These are phyloP conservation scores for Gillenia trifoliata DNA, from an alignment of 306 rosid species.

Conservation along the genomic window DNA sequence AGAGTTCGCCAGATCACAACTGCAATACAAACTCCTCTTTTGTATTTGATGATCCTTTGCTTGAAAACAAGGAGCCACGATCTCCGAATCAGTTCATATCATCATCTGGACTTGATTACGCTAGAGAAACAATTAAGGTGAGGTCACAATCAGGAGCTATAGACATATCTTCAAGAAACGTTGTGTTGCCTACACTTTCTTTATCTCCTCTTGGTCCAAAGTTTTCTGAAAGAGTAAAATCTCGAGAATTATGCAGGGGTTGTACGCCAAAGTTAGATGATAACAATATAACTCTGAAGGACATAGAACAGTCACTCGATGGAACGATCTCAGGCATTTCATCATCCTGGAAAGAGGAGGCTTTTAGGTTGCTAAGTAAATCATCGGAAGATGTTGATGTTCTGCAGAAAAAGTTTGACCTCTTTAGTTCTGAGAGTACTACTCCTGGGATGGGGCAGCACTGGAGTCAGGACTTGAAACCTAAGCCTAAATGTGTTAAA, in stretches of 20 bases:
- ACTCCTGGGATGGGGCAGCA: constrained; percentile 25
- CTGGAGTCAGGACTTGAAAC: constrained; percentile 35
- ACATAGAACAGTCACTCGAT: constrained; percentile 39
- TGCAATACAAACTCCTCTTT: constrained; percentile 21
- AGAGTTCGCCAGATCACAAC: constrained; percentile 26
- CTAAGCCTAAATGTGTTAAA: constrained; percentile 35
- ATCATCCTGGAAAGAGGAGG: constrained; percentile 25
- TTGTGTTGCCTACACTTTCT: constrained; percentile 39
- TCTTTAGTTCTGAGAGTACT: constrained; percentile 30
- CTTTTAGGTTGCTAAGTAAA: constrained; percentile 20
- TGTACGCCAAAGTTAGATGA: constrained; percentile 26
- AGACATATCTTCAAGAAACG: constrained; percentile 33
- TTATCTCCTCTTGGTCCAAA: constrained; percentile 72
- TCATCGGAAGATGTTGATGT: constrained; percentile 28
- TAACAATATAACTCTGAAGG: constrained; percentile 33
- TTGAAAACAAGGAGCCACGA: constrained; percentile 26
- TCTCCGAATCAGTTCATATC: constrained; percentile 23
- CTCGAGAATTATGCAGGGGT: constrained; percentile 19
- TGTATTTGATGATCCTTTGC: constrained; percentile 26
- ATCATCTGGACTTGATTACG: constrained; percentile 22
- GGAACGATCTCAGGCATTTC: constrained; percentile 28
- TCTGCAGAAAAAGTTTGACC: constrained; percentile 30
- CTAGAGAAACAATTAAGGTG: constrained; percentile 21
- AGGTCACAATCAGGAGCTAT: constrained; percentile 28
- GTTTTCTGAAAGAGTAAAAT: constrained; percentile 31